phyloP scores from a whole-genome alignment of 257 asterid genomes.

The Dorcoceras hygrometricum region DNA sequence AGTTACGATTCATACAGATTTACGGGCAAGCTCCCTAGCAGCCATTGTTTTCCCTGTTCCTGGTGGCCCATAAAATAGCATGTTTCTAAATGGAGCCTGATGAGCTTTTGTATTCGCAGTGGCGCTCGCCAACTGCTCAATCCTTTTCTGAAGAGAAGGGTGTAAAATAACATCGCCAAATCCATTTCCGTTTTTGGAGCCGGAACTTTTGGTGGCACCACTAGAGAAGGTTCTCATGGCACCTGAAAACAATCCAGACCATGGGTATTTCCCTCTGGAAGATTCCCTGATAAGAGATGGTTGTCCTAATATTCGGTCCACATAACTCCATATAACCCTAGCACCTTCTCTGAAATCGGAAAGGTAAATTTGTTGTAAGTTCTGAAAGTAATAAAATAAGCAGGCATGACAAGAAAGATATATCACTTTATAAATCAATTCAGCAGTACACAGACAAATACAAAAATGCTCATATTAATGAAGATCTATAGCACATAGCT shows the following conservation, averaged over 20 bases:
- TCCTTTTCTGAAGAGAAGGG: constrained; percentile 79
- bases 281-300: constrained; percentile 96
- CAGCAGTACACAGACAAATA: not conserved
- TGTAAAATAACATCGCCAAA: constrained; percentile 81
- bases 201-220: constrained; percentile 42
- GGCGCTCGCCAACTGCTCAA: constrained; percentile 74
- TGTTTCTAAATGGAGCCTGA: constrained; percentile 90
- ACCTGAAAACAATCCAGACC: constrained; percentile 80
- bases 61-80: constrained; percentile 96
- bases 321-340: constrained; percentile 88
- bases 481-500: not conserved
- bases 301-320: constrained; percentile 93
- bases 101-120: constrained; percentile 86
- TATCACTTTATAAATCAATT: not conserved
- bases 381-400: constrained; percentile 5
- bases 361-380: constrained; percentile 19
- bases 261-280: constrained; percentile 89
- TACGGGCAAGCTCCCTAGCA: constrained; percentile 95
- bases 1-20: constrained; percentile 57
- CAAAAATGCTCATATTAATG: not conserved
- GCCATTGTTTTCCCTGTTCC: constrained; percentile 99
- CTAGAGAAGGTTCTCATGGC: constrained; percentile 43
- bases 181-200: constrained; percentile 48
- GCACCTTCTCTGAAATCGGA: constrained; percentile 84
- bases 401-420: constrained; percentile 8